Base-by-base conservation (phyloP, 2,329 filamentous ascomycete species). In the Stylonectria norvegica region DNA sequence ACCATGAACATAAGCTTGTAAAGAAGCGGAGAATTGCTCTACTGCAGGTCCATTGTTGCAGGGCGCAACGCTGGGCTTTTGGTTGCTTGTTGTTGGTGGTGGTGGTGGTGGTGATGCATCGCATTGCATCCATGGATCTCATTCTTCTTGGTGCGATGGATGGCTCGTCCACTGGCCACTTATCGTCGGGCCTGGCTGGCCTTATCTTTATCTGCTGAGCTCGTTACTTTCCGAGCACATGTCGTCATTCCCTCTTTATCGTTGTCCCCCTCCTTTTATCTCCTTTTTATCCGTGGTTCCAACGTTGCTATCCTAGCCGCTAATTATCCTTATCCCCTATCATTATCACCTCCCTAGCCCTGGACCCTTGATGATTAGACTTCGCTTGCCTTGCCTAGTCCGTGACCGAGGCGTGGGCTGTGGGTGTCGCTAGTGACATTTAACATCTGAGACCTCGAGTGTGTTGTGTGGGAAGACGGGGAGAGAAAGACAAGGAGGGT, bases 21-120 rank as follows among this genome's bases (percentile, higher is more conserved):
- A n/a, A n/a, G n/a, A n/a, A n/a, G n/a, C n/a, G n/a, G n/a, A n/a
- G n/a, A n/a, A n/a, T n/a, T n/a, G n/a, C n/a, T n/a, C n/a, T n/a
- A n/a, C n/a, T n/a, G n/a, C n/a, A n/a, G n/a, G n/a, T n/a, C n/a
- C n/a, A n/a, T n/a, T n/a, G n/a, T n/a, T n/a, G n/a, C n/a, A n/a
- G n/a, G n/a, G n/a, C n/a, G n/a, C n/a, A n/a, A n/a, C n/a, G n/a
- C n/a, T n/a, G 12, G 15, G 34, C 20, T 20, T 31, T 17, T 31
- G 16, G 29, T 19, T 34, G 27, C 18, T 19, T 18, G 28, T 30
- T 29, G 25, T 19, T 23, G 38, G 25, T 31, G 22, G 28, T 20
- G 34, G 16, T 23, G 14, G 19, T 38, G 34, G 45, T 36, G 28
- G 40, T 50, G 41, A 49, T n/a, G n/a, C n/a, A n/a, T n/a, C n/a